Conservation (phyloP, 2,329 filamentous ascomycete species). For the Colletotrichum incanum region DNA sequence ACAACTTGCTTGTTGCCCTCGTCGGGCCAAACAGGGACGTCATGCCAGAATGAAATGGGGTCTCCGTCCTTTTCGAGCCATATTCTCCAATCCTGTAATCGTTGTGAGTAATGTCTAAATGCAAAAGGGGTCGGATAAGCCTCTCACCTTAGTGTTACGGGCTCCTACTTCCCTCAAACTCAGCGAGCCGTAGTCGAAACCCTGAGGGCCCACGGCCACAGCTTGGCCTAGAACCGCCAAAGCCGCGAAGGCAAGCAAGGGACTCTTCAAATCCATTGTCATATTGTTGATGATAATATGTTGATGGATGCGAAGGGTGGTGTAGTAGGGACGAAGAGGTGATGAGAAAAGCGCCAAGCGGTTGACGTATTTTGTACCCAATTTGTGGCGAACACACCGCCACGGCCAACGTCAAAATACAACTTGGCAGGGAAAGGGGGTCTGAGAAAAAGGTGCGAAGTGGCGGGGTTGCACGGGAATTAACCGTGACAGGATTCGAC, state of each 20-base stretch:
- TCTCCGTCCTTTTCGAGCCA: conserved; percentile 58
- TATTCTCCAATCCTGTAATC: conserved; percentile 56
- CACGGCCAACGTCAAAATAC: not conserved
- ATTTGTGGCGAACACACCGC: not conserved
- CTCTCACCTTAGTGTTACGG: conserved; percentile 55
- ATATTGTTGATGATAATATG: not conserved
- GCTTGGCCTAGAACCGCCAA: not conserved
- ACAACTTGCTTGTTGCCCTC: conserved; percentile 53
- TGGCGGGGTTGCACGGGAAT: not conserved
- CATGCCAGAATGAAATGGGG: conserved; percentile 60
- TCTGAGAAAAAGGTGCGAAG: not conserved
- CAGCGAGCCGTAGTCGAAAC: conserved; percentile 50
- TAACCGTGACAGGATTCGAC: not conserved
- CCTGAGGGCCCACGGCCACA: not conserved
- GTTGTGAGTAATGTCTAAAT: not conserved
- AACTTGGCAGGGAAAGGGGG: not conserved
- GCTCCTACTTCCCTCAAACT: conserved; percentile 54
- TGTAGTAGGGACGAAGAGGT: too few relatives aligned
- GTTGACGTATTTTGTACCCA: conserved; percentile 1
- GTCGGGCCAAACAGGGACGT: conserved; percentile 57
- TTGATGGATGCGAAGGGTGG: not conserved
- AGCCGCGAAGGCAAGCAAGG: not conserved
- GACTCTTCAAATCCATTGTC: not conserved
- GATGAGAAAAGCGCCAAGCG: not conserved
- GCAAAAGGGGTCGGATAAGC: not conserved